phyloP scores from a whole-genome alignment of 306 rosid genomes.

The Sphenostylis stenocarpa region DNA sequence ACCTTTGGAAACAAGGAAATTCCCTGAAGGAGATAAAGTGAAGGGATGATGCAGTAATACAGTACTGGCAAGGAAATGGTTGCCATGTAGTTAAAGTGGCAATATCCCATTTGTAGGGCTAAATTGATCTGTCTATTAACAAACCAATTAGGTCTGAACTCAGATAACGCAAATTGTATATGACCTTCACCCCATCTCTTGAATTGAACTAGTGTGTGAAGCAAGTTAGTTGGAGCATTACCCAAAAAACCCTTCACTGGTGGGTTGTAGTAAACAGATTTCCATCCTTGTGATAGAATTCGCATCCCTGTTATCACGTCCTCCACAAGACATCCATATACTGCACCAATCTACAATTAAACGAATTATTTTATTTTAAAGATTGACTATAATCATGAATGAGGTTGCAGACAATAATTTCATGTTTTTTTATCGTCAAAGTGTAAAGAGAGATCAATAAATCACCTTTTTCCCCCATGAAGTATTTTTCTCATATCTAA shows the following conservation, averaged over 20 bases:
- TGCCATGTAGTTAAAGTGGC: background rate
- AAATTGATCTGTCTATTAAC: conserved; percentile 54
- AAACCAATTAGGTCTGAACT: conserved; percentile 51
- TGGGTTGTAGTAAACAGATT: conserved; percentile 62
- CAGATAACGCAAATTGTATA: conserved; percentile 33
- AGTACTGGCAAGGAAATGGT: conserved; percentile 45
- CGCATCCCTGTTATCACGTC: conserved; percentile 45
- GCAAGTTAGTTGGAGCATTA: conserved; percentile 47
- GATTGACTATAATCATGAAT: too few species aligned
- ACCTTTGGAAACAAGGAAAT: conserved; percentile 34
- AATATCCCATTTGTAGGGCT: conserved; percentile 50
- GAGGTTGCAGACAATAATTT: too few species aligned
- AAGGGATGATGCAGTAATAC: conserved; percentile 24
- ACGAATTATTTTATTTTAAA: too few species aligned
- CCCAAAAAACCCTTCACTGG: conserved; percentile 57
- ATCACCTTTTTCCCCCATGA: conserved; percentile 78
- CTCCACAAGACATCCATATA: conserved; percentile 9
- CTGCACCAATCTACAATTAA: conserved; percentile 16
- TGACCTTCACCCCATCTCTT: conserved; percentile 76
- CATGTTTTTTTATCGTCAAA: too few species aligned
- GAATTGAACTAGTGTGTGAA: conserved; percentile 54
- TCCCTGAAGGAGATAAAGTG: conserved; percentile 28
- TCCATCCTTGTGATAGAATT: conserved; percentile 64
- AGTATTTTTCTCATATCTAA: conserved; percentile 59
- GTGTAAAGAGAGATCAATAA: too few species aligned